Percentiles rank a stretch among this genome's conserved stretches.
phyloP scores from a whole-genome alignment of 345 rosid species.

The Cochlearia excelsa region DNA sequence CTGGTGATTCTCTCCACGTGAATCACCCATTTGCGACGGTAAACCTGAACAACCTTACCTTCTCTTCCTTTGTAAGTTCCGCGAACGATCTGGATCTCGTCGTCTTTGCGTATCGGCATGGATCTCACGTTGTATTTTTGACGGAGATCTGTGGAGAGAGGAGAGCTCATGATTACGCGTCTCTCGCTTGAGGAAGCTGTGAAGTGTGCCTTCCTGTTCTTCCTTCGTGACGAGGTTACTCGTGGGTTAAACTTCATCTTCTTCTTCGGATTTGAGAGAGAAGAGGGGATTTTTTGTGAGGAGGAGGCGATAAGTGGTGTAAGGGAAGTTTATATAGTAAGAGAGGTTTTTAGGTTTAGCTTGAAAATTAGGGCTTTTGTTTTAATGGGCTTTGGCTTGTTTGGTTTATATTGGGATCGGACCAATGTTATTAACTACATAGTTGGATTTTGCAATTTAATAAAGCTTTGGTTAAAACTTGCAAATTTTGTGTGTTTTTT shows the following conservation, averaged over 20 bases:
- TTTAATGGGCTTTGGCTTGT: too few species aligned
- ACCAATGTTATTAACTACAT: too few species aligned
- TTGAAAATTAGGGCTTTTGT: too few species aligned
- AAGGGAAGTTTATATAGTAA: too few species aligned
- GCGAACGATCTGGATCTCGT: conserved; percentile 77
- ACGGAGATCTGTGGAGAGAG: conserved; percentile 65
- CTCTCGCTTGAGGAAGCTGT: conserved; percentile 67
- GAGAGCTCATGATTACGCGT: conserved; percentile 71
- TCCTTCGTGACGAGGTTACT: conserved; percentile 72
- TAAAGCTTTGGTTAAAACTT: too few species aligned
- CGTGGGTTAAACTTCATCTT: conserved; percentile 77
- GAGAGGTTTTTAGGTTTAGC: too few species aligned
- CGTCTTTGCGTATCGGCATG: conserved; percentile 80
- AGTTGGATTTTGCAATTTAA: too few species aligned
- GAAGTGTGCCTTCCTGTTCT: conserved; percentile 79
- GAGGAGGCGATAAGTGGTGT: too few species aligned
- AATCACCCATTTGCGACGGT: conserved; percentile 80
- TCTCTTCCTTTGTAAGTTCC: conserved; percentile 83
- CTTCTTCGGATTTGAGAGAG: conserved; percentile 14
- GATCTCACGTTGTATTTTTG: conserved; percentile 78
- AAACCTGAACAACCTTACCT: conserved; percentile 74
- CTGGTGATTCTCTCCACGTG: conserved; percentile 79
- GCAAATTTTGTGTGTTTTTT: too few species aligned
- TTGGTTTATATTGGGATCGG: too few species aligned
- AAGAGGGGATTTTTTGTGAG: background rate